These are phyloP conservation scores for Acacia acuminata DNA, from an alignment of 306 rosid genomes.

Conservation along the genomic window DNA sequence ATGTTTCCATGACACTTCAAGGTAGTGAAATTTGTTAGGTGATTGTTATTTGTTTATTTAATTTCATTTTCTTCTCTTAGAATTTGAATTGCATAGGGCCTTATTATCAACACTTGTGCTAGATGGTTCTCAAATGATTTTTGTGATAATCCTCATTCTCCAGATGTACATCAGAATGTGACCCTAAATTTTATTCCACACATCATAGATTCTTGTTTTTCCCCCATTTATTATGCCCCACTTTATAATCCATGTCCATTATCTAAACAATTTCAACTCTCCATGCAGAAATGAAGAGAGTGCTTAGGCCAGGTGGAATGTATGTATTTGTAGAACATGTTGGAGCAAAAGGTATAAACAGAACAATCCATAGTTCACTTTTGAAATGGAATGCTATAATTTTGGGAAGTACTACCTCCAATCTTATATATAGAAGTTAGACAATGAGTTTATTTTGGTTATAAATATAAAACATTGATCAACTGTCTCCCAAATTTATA, in stretches of 20 bases:
- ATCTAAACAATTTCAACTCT: neutral
- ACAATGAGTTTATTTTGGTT: too few relatives aligned
- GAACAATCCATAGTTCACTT: slow-evolving; percentile 19
- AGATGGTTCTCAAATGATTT: slow-evolving; percentile 1
- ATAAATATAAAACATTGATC: too few relatives aligned
- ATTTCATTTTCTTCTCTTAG: neutral
- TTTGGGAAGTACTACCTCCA: neutral
- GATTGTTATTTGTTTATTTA: slow-evolving; percentile 12
- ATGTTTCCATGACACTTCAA: slow-evolving; percentile 65
- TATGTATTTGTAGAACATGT: slow-evolving; percentile 78
- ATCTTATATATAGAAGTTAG: too few relatives aligned
- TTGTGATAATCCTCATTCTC: neutral
- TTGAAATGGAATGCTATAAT: slow-evolving; percentile 1
- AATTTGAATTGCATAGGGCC: neutral
- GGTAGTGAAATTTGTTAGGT: slow-evolving; percentile 45
- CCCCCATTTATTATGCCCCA: neutral
- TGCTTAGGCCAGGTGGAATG: slow-evolving; percentile 74
- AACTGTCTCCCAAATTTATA: too few relatives aligned
- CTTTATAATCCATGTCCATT: neutral
- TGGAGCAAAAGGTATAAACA: slow-evolving; percentile 70
- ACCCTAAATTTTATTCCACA: neutral
- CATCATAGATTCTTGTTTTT: neutral
- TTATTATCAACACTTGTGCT: neutral
- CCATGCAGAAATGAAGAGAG: slow-evolving; percentile 75
- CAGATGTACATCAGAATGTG: neutral